These are phyloP conservation scores for Sideroxylon spinosum DNA, from an alignment of 179 eudicot genomes.

Conservation along the genomic window DNA sequence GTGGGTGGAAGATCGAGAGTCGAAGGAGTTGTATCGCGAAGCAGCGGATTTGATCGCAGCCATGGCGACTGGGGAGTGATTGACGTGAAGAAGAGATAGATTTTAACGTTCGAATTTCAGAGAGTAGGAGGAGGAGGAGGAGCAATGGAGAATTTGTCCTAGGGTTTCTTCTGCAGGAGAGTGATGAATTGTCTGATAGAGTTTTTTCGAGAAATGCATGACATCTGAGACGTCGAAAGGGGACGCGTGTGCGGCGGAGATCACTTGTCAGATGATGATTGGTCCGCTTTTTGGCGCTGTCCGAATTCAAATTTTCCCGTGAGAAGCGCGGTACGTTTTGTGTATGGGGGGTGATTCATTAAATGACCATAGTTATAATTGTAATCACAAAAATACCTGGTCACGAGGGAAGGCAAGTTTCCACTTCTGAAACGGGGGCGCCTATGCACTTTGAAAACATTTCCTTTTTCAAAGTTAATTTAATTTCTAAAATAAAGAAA, in stretches of 20 bases:
- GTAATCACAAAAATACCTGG: no score
- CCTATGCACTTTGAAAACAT: no score
- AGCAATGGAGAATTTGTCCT: background rate
- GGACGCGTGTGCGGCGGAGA: conserved; percentile 2
- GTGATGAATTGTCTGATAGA: background rate
- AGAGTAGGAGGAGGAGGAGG: no score
- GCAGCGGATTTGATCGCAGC: background rate
- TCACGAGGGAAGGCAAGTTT: no score
- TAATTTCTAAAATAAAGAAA: no score
- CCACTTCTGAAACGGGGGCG: no score
- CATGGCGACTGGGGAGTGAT: background rate
- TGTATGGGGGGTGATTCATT: no score
- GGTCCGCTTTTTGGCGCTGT: conserved; percentile 15
- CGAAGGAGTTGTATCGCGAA: conserved; percentile 22
- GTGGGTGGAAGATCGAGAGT: conserved; percentile 24
- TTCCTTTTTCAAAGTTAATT: no score
- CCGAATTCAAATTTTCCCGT: conserved; percentile 19
- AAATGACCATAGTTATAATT: no score
- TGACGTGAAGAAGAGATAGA: background rate
- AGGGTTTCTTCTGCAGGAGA: background rate
- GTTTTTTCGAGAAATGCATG: background rate
- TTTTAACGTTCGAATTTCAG: conserved; percentile 3
- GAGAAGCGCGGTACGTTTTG: conserved; percentile 14
- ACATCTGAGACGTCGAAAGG: background rate
- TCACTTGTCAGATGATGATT: background rate